Percentiles rank a stretch among this genome's conserved stretches.
Conservation (phyloP, 306 rosid genomes). For the Gastrolobium bilobum region DNA sequence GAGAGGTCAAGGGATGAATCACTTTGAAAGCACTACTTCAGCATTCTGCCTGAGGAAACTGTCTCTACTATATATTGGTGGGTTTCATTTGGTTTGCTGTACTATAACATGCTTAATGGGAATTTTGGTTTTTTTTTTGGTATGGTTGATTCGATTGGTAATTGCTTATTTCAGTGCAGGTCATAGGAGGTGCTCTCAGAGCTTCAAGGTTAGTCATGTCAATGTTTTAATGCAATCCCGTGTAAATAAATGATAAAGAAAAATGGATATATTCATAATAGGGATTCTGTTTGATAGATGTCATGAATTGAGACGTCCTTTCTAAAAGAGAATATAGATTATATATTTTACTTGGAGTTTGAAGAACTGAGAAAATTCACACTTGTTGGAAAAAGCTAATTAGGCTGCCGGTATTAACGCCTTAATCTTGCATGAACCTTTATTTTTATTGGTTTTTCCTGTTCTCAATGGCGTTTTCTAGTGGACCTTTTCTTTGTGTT, state of each 20-base stretch:
- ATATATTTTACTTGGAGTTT: no score
- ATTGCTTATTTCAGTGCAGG: conserved; percentile 95
- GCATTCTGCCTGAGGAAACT: conserved; percentile 75
- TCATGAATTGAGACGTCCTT: no score
- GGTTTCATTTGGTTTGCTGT: conserved; percentile 57
- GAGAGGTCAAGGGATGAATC: conserved; percentile 76
- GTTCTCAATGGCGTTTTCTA: no score
- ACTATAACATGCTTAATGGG: neutral
- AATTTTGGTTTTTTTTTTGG: conserved; percentile 12
- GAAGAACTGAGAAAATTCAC: no score
- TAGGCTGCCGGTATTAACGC: no score
- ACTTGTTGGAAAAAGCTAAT: no score
- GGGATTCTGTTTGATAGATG: no score
- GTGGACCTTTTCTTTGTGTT: no score
- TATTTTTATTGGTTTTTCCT: no score
- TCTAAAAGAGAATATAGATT: no score
- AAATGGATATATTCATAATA: no score
- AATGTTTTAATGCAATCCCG: conserved; percentile 31
- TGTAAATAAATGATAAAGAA: conserved; percentile 3
- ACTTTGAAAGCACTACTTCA: conserved; percentile 76
- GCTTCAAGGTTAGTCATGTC: conserved; percentile 75
- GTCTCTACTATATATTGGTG: conserved; percentile 94
- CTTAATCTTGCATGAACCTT: no score
- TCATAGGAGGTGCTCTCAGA: conserved; percentile 96
- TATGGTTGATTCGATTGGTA: conserved; percentile 69